A percentile compares a stretch with the other conserved stretches of the same genome.
Conservation (phyloP, 768 basidiomycete genomes). For the Termitomyces sp. region DNA sequence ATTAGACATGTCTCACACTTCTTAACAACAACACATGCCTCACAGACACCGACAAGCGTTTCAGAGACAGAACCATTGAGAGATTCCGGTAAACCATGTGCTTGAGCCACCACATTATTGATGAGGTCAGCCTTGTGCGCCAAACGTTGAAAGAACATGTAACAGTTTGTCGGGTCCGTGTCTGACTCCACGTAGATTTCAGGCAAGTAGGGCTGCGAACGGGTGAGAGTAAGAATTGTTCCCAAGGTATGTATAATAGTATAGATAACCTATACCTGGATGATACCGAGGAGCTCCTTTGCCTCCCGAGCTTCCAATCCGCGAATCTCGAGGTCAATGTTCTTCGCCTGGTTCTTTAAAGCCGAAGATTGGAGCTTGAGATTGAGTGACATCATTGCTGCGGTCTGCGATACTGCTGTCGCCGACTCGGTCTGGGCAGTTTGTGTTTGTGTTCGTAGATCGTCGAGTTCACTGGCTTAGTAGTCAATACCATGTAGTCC, state of each 20-base stretch:
- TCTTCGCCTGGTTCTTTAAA: slow-evolving; percentile 84
- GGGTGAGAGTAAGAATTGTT: not conserved
- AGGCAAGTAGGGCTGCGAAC: slow-evolving; percentile 80
- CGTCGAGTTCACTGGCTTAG: slow-evolving; percentile 72
- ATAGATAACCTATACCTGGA: slow-evolving; percentile 50
- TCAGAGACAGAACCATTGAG: slow-evolving; percentile 82
- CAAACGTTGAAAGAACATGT: slow-evolving; percentile 90
- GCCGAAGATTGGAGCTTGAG: slow-evolving; percentile 90
- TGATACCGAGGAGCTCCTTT: slow-evolving; percentile 71
- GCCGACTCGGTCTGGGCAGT: slow-evolving; percentile 80
- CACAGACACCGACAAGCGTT: slow-evolving; percentile 88
- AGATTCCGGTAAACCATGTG: slow-evolving; percentile 79
- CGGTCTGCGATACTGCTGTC: slow-evolving; percentile 80
- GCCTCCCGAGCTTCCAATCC: slow-evolving; percentile 82
- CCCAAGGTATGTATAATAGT: not conserved
- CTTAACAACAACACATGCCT: slow-evolving; percentile 42
- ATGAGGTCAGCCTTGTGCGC: slow-evolving; percentile 85
- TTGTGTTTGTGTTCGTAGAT: slow-evolving; percentile 77
- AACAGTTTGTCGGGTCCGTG: slow-evolving; percentile 80
- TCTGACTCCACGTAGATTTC: slow-evolving; percentile 88
- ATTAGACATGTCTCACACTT: not conserved
- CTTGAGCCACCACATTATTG: slow-evolving; percentile 74
- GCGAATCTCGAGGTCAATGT: slow-evolving; percentile 84
- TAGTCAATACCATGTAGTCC: not conserved
- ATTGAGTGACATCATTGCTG: slow-evolving; percentile 91